Conservation (phyloP, 129 eudicot species). For the Tanacetum coccineum region DNA sequence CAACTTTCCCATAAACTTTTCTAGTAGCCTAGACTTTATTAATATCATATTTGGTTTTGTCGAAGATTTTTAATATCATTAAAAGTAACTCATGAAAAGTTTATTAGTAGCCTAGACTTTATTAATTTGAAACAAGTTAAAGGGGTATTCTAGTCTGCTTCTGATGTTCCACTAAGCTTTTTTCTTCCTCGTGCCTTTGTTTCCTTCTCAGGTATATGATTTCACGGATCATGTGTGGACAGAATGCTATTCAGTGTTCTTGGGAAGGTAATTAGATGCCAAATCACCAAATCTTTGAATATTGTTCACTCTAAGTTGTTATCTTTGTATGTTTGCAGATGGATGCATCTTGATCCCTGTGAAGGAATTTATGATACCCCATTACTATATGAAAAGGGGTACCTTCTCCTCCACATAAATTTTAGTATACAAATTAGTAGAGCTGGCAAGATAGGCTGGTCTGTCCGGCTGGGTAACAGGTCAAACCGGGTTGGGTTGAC, state of each 20-base stretch:
- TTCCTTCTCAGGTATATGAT: slow-evolving; percentile 56
- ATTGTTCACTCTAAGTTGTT: slow-evolving; percentile 8
- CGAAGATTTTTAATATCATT: too few relatives aligned
- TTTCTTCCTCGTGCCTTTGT: slow-evolving; percentile 3
- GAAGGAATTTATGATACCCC: slow-evolving; percentile 96
- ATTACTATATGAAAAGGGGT: slow-evolving; percentile 93
- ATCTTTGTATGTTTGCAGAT: slow-evolving; percentile 43
- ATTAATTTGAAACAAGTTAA: slow-evolving; percentile 1
- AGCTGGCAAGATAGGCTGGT: slow-evolving; percentile 1
- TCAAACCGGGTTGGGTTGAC: not conserved
- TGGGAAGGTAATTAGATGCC: slow-evolving; percentile 62
- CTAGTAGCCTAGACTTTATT: too few relatives aligned
- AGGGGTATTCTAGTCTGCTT: not conserved
- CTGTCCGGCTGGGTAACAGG: too few relatives aligned
- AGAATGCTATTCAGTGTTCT: slow-evolving; percentile 69
- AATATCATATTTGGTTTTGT: too few relatives aligned
- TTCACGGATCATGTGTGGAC: slow-evolving; percentile 97
- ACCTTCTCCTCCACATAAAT: slow-evolving; percentile 20
- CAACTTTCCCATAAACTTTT: too few relatives aligned
- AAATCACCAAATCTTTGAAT: slow-evolving; percentile 5
- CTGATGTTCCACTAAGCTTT: slow-evolving; percentile 8
- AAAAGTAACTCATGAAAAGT: not conserved
- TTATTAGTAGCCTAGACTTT: not conserved
- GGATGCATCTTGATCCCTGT: slow-evolving; percentile 99
- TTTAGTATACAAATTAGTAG: not conserved